Conservation (phyloP, 176 grass and related monocot genomes). For the Aegilops sharonensis region DNA sequence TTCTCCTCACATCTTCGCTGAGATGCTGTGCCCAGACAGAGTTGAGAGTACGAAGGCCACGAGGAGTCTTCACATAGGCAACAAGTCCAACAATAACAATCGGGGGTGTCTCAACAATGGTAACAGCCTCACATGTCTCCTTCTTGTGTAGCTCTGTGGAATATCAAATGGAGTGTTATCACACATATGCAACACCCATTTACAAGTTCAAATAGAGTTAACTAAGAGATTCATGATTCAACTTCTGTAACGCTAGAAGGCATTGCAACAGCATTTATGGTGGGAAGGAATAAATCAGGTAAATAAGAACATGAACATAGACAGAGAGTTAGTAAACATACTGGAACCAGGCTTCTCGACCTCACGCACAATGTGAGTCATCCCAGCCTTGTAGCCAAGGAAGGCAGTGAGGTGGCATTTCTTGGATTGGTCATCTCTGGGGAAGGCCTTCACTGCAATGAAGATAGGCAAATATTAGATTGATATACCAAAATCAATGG, state of each 20-base stretch:
- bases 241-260: background rate
- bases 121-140: constrained; percentile 94
- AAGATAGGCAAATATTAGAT: background rate
- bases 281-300: background rate
- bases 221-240: background rate
- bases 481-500: background rate
- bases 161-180: background rate
- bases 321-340: background rate
- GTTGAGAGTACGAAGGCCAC: constrained; percentile 75
- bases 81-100: constrained; percentile 90
- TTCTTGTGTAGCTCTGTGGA: constrained; percentile 87
- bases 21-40: constrained; percentile 98
- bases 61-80: constrained; percentile 87
- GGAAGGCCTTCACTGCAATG: constrained; percentile 84
- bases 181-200: background rate
- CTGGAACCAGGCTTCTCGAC: constrained; percentile 83
- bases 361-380: constrained; percentile 98
- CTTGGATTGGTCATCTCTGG: constrained; percentile 68
- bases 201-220: background rate
- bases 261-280: background rate
- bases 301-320: background rate
- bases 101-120: constrained; percentile 76
- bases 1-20: constrained; percentile 78
- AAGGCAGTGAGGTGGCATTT: constrained; percentile 80
- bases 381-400: constrained; percentile 96